Conservation (phyloP, 2,329 filamentous ascomycete genomes). For the Paramyrothecium roridum region DNA sequence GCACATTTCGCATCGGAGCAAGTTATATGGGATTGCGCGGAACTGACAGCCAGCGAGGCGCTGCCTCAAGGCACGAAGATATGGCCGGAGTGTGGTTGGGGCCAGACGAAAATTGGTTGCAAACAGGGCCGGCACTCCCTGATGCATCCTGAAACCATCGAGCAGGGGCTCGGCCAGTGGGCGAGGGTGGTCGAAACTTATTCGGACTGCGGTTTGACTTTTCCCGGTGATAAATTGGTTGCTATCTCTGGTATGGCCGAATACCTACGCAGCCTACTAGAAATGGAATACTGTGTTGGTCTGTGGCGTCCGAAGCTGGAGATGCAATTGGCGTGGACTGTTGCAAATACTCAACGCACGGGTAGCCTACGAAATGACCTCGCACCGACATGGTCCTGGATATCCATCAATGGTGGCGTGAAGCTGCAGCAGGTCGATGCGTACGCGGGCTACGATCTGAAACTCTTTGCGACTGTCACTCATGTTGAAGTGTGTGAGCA, state of each 20-base stretch:
- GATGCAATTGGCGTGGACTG: constrained; percentile 7
- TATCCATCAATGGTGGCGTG: neutral
- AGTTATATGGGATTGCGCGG: constrained; percentile 9
- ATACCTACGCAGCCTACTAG: constrained; percentile 1
- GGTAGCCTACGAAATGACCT: constrained; percentile 4
- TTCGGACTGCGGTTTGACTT: constrained; percentile 5
- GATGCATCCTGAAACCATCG: too few species aligned
- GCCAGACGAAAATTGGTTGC: neutral
- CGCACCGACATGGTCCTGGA: neutral
- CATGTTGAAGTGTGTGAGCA: neutral
- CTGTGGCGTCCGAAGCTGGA: constrained; percentile 8
- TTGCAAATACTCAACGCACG: neutral
- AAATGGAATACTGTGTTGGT: constrained; percentile 8
- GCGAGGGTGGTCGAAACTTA: constrained; percentile 8
- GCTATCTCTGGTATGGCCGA: constrained; percentile 9
- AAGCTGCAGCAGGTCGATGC: constrained; percentile 1
- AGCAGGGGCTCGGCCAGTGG: constrained; percentile 5
- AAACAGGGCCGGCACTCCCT: too few species aligned
- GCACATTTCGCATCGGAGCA: constrained; percentile 9
- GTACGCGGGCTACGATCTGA: constrained; percentile 4
- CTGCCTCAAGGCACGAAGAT: neutral
- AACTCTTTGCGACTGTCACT: constrained; percentile 1
- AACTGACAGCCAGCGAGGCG: constrained; percentile 2
- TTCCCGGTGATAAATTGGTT: constrained; percentile 6
- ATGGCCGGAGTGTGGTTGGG: neutral